Conservation (phyloP, 2,329 filamentous ascomycete genomes). For the Apiospora aurea region DNA sequence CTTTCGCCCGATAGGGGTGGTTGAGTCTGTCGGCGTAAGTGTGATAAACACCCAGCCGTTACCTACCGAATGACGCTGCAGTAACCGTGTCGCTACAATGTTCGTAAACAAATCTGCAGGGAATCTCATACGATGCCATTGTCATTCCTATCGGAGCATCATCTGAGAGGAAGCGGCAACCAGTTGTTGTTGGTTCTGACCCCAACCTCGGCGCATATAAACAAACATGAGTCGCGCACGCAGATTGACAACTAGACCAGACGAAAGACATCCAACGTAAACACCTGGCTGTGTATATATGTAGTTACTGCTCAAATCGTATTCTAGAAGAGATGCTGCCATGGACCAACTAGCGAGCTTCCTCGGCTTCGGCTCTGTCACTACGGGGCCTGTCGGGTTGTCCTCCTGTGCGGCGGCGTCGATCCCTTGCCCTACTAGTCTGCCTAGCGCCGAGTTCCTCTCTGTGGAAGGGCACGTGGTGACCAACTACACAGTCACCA, state of each 20-base stretch:
- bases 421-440: neutral
- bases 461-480: neutral
- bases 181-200: neutral
- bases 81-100: too few relatives aligned
- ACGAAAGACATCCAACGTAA: neutral
- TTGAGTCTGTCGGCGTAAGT: too few relatives aligned
- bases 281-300: too few relatives aligned
- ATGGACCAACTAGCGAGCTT: neutral
- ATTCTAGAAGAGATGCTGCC: too few relatives aligned
- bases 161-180: neutral
- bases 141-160: too few relatives aligned
- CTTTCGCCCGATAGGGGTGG: too few relatives aligned
- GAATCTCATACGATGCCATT: too few relatives aligned
- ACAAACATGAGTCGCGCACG: neutral
- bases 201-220: neutral
- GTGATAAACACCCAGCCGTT: too few relatives aligned
- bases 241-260: neutral
- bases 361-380: neutral
- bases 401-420: neutral
- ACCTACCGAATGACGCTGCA: too few relatives aligned
- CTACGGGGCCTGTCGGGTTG: neutral
- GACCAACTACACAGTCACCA: slow-evolving; percentile 5
- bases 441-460: slow-evolving; percentile 1
- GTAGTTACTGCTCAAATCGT: neutral
- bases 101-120: too few relatives aligned